phyloP scores from a whole-genome alignment of 495 filamentous ascomycete species.

The Aspergillus bertholletiae region DNA sequence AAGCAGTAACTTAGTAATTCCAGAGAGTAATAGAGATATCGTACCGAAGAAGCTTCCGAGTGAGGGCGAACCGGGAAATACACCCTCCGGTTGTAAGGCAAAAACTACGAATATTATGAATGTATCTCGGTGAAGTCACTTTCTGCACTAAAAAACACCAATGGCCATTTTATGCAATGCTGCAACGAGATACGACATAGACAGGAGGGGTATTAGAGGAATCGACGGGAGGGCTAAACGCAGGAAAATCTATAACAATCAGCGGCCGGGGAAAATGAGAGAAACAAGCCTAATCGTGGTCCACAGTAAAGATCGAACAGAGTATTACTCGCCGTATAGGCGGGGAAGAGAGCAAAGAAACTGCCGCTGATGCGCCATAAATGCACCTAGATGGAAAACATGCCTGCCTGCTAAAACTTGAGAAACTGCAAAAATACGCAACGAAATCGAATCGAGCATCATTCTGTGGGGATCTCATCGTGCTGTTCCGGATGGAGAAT shows the following conservation, averaged over 20 bases:
- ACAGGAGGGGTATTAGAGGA: constrained; percentile 7
- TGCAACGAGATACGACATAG: neutral
- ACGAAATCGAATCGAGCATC: neutral
- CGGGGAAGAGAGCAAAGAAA: neutral
- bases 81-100: neutral
- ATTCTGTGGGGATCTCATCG: constrained; percentile 10
- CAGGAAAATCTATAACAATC: neutral
- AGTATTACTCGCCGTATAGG: neutral
- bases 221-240: neutral
- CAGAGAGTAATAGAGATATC: neutral
- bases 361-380: constrained; percentile 8
- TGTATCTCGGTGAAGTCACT: neutral
- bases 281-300: constrained; percentile 2
- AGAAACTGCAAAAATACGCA: neutral
- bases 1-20: neutral
- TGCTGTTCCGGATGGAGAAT: constrained; percentile 20
- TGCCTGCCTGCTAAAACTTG: constrained; percentile 2
- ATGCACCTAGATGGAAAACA: constrained; percentile 9
- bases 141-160: neutral
- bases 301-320: constrained; percentile 4
- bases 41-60: neutral
- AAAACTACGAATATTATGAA: neutral
- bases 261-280: neutral
- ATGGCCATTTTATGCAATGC: constrained; percentile 2
- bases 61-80: neutral